Evolutionary conservation across 495 filamentous ascomycete genomes (phyloP).

Genomic region (Penicilliopsis zonata): DNA sequence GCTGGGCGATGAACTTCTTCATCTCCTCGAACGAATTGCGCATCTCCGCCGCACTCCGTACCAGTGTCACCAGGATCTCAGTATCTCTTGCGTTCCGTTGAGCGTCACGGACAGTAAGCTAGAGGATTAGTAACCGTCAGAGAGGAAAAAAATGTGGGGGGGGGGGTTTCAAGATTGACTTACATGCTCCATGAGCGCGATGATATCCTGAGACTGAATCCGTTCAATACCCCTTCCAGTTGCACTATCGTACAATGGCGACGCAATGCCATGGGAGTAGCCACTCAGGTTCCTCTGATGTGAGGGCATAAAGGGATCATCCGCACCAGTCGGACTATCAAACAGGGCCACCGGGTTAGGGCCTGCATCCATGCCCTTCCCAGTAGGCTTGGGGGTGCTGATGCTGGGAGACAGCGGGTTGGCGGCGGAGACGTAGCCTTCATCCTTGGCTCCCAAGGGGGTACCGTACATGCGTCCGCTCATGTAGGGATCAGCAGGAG

Average conservation of each 20-base stretch:
- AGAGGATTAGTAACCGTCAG: constrained; percentile 19
- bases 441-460: constrained; percentile 49
- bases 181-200: constrained; percentile 94
- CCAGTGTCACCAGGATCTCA: constrained; percentile 89
- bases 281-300: constrained; percentile 70
- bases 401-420: constrained; percentile 48
- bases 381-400: constrained; percentile 47
- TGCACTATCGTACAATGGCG: constrained; percentile 81
- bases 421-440: constrained; percentile 84
- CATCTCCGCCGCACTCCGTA: constrained; percentile 92
- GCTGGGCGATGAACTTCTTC: constrained; percentile 80
- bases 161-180: constrained; percentile 17
- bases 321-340: constrained; percentile 48
- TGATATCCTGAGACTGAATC: constrained; percentile 94
- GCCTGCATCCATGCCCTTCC: constrained; percentile 47
- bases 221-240: constrained; percentile 82
- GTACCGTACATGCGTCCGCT: constrained; percentile 24
- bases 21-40: constrained; percentile 93
- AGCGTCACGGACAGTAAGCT: constrained; percentile 92
- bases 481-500: constrained; percentile 18
- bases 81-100: constrained; percentile 95
- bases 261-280: constrained; percentile 67
- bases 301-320: constrained; percentile 44
- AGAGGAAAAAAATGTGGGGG: constrained; percentile 2
- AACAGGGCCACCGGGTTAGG: constrained; percentile 42